Evolutionary conservation across 2,329 filamentous ascomycete species (phyloP).

Genomic region (Penicillium sp.): DNA sequence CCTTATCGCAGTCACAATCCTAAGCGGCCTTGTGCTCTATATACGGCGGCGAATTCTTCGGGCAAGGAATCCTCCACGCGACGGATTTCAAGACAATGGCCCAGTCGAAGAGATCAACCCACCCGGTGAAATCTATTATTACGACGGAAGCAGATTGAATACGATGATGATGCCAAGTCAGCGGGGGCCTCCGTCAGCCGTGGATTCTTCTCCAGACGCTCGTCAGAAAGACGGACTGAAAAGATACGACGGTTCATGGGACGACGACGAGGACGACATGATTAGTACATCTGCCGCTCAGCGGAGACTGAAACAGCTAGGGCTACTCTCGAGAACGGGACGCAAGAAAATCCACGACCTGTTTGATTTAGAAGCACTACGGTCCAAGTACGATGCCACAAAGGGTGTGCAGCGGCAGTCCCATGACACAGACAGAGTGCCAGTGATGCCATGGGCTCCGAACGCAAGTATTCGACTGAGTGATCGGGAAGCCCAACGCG

Average conservation of each 20-base stretch:
- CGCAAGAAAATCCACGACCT: constrained; percentile 20
- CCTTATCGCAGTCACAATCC: constrained; percentile 10
- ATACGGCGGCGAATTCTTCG: constrained; percentile 13
- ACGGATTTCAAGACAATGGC: background rate
- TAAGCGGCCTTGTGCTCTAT: constrained; percentile 12
- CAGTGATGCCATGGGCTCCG: constrained; percentile 20
- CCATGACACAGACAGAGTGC: constrained; percentile 12
- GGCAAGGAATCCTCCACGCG: background rate
- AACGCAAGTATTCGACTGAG: constrained; percentile 17
- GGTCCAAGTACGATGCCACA: background rate
- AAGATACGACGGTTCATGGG: background rate
- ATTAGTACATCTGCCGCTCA: constrained; percentile 9
- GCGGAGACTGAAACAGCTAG: constrained; percentile 14
- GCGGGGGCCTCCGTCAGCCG: background rate
- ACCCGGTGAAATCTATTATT: constrained; percentile 12
- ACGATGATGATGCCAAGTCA: background rate
- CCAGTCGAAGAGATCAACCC: constrained; percentile 3
- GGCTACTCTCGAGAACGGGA: constrained; percentile 9
- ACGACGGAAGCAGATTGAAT: constrained; percentile 5
- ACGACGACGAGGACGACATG: constrained; percentile 1
- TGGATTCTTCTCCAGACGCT: background rate
- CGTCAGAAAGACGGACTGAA: background rate
- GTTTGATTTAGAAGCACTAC: constrained; percentile 20
- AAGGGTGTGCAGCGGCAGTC: background rate
- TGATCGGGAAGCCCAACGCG: background rate